These are phyloP conservation scores for Penicillium hordei DNA, from an alignment of 2,329 filamentous ascomycete species.

Conservation along the genomic window DNA sequence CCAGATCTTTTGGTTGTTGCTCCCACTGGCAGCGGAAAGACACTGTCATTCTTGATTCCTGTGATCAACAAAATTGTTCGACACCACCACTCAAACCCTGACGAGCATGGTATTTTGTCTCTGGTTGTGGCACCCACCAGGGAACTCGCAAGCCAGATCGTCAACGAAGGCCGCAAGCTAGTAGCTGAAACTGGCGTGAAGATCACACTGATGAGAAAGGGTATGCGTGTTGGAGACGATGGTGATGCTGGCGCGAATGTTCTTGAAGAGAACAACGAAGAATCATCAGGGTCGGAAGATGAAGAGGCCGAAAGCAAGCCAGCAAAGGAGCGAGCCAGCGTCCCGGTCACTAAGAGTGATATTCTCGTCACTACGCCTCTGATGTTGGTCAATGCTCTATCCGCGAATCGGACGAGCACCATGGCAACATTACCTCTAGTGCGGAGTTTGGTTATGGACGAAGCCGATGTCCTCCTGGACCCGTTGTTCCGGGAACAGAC, in stretches of 20 bases:
- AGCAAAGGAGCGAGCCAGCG: slow-evolving; percentile 32
- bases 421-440: slow-evolving; percentile 63
- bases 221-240: slow-evolving; percentile 63
- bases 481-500: slow-evolving; percentile 88
- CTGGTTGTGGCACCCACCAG: slow-evolving; percentile 77
- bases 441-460: slow-evolving; percentile 76
- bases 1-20: slow-evolving; percentile 85
- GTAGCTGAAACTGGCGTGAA: slow-evolving; percentile 73
- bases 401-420: slow-evolving; percentile 47
- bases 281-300: slow-evolving; percentile 40
- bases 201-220: slow-evolving; percentile 80
- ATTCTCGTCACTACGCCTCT: slow-evolving; percentile 80
- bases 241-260: slow-evolving; percentile 43
- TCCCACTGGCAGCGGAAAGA: slow-evolving; percentile 96
- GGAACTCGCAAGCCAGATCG: slow-evolving; percentile 78
- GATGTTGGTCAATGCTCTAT: slow-evolving; percentile 72
- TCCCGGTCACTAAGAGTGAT: slow-evolving; percentile 67
- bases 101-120: slow-evolving; percentile 62
- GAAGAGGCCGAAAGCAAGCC: slow-evolving; percentile 28
- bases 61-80: slow-evolving; percentile 73
- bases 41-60: slow-evolving; percentile 86
- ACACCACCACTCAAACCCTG: slow-evolving; percentile 50
- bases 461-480: slow-evolving; percentile 92
- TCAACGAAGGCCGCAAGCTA: slow-evolving; percentile 79
- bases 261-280: slow-evolving; percentile 41